These are phyloP conservation scores for Calvatia gigantea DNA, from an alignment of 768 basidiomycete species.

Conservation along the genomic window DNA sequence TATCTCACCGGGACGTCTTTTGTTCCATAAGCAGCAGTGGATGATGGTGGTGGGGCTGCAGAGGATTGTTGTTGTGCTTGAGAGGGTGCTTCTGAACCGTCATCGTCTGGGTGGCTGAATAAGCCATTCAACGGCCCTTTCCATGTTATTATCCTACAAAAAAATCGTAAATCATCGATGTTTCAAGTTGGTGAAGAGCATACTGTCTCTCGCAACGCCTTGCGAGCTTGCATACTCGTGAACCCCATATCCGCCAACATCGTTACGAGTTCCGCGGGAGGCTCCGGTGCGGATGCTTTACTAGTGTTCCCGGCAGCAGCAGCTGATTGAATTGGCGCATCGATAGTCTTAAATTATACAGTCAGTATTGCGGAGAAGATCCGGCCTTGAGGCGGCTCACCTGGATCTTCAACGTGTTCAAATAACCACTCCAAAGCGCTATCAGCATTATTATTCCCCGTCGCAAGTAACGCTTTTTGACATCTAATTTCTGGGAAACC, in stretches of 20 bases:
- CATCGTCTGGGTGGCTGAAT: constrained; percentile 89
- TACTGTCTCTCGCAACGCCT: constrained; percentile 86
- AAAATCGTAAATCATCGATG: neutral
- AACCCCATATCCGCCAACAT: constrained; percentile 94
- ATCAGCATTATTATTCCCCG: constrained; percentile 71
- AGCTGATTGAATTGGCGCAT: constrained; percentile 58
- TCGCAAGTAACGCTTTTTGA: constrained; percentile 88
- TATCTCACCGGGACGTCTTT: constrained; percentile 69
- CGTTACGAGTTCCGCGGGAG: constrained; percentile 63
- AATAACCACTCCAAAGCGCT: constrained; percentile 97
- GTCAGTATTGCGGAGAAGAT: neutral
- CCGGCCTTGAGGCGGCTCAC: constrained; percentile 32
- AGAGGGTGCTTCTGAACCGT: constrained; percentile 50
- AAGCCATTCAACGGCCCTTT: constrained; percentile 95
- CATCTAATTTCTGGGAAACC: constrained; percentile 86
- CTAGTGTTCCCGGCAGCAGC: constrained; percentile 10
- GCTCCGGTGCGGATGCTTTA: constrained; percentile 35
- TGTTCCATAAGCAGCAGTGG: constrained; percentile 44
- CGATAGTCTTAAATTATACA: constrained; percentile 66
- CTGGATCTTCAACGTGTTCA: constrained; percentile 90
- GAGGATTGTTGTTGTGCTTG: constrained; percentile 14
- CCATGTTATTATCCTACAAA: constrained; percentile 62
- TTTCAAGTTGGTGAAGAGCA: neutral
- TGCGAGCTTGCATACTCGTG: constrained; percentile 73
- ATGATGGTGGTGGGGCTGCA: constrained; percentile 18